Evolutionary conservation across 768 basidiomycete genomes (phyloP).

Genomic region (Russula sp.): DNA sequence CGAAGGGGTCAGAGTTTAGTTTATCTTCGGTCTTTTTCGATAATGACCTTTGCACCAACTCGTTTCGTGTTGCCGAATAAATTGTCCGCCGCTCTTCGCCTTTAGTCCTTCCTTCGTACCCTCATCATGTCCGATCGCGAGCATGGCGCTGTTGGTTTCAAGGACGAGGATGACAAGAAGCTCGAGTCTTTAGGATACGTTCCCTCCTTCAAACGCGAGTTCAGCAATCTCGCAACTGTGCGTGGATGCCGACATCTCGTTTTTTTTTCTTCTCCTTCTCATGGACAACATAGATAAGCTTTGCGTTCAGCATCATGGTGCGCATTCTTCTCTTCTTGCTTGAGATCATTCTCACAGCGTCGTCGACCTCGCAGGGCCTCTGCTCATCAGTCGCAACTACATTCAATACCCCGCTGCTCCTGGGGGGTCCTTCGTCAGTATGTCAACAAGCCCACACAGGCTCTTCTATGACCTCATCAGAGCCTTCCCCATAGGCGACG

Average conservation of each 20-base stretch:
- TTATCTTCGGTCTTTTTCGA: neutral
- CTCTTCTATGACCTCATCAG: neutral
- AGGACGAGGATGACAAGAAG: slow-evolving; percentile 52
- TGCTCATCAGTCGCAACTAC: slow-evolving; percentile 75
- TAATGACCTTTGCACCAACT: neutral
- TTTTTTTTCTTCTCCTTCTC: neutral
- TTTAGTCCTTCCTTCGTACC: neutral
- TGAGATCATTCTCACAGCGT: neutral
- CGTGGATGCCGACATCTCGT: slow-evolving; percentile 22
- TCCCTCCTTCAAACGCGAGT: slow-evolving; percentile 81
- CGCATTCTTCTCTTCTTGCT: neutral
- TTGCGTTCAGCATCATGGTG: slow-evolving; percentile 76
- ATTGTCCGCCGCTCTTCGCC: neutral
- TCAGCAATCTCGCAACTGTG: slow-evolving; percentile 75
- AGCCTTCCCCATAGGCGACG: slow-evolving; percentile 36
- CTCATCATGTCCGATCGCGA: slow-evolving; percentile 9
- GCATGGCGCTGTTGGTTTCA: neutral
- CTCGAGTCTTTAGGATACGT: slow-evolving; percentile 65
- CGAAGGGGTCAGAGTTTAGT: no score
- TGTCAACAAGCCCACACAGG: slow-evolving; percentile 22
- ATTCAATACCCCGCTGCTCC: slow-evolving; percentile 65
- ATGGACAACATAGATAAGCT: slow-evolving; percentile 47
- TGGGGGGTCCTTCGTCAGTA: slow-evolving; percentile 67
- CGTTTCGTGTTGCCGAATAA: neutral
- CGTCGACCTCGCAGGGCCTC: slow-evolving; percentile 43